Evolutionary conservation across 2,329 filamentous ascomycete species (phyloP), one percentile per base, ranked within the genome.

Genomic region (Apiospora kogelbergensis): DNA sequence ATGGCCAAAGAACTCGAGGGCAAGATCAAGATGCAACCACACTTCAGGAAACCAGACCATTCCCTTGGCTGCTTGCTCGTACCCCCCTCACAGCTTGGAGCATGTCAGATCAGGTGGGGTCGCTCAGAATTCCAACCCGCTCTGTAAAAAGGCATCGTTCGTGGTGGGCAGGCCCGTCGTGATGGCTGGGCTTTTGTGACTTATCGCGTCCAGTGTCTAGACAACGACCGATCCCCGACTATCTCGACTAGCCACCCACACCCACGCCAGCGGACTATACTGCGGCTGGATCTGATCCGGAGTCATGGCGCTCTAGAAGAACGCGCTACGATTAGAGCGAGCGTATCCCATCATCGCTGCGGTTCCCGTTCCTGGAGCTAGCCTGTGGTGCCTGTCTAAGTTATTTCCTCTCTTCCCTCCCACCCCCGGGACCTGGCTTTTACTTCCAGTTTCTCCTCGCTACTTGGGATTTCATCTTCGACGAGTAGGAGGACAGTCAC

Each of bases 401-500:
- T 37, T 60, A 60, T 60, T 60, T 65, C 41, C 40, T 60, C 65
- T 67, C 65, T 33, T 57, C 63, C 44, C 41, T 60, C 53, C 66
- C 30, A 57, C 46, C 42, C 22, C 10, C n/a, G 63, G 46, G 66
- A 41, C 17, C 33, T 15, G 13, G 33, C 10, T 22, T 44, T 42
- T 22, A 64, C 65, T 24, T 63, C 15, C 30, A 20, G 26, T 37
- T 22, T 33, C n/a, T 40, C 20, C 26, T 48, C 46, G 40, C 63
- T 24, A 57, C 41, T 33, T 22, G 67, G 48, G 63, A 60, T n/a
- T 22, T 26, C 41, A 44, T 65, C 41, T 40, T 57, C 63, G 60
- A 63, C 66, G 65, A n/a, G 53, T 60, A 69, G 68, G 57, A 64
- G 63, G 67, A 44, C 69, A 65, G 41, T 71, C 69, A 42, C 60